Percentiles rank a stretch among this genome's conserved stretches.
phyloP scores from a whole-genome alignment of 2,329 filamentous ascomycete genomes.

The Colletotrichum abscissum region DNA sequence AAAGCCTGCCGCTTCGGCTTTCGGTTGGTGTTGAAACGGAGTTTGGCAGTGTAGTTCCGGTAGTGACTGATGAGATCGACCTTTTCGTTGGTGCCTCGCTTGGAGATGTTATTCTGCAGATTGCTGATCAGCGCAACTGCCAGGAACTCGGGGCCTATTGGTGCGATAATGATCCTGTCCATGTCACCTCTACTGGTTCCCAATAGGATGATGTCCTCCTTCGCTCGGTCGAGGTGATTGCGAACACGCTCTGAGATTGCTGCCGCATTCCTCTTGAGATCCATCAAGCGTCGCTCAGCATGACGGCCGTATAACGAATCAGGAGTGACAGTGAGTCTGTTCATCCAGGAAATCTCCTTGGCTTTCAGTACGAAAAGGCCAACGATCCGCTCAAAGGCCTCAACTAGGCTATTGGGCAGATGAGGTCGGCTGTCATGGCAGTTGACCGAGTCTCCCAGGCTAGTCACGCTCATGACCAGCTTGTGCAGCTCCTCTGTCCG shows the following conservation, averaged over 20 bases:
- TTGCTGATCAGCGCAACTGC: conserved; percentile 4
- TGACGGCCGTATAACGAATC: background rate
- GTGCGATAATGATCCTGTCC: conserved; percentile 12
- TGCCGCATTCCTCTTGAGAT: background rate
- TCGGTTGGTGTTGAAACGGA: conserved; percentile 29
- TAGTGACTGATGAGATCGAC: conserved; percentile 31
- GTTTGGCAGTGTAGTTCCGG: background rate
- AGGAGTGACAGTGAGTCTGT: background rate
- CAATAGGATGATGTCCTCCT: conserved; percentile 37
- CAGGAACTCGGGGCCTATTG: conserved; percentile 33
- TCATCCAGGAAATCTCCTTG: conserved; percentile 28
- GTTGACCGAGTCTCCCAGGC: background rate
- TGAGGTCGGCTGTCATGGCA: conserved; percentile 9
- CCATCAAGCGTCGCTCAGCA: conserved; percentile 11
- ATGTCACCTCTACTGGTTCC: conserved; percentile 26
- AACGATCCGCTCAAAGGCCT: conserved; percentile 36
- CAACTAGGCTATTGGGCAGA: conserved; percentile 35
- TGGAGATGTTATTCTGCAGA: conserved; percentile 18
- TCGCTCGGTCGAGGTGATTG: conserved; percentile 30
- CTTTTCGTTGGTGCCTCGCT: background rate
- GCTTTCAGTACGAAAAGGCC: conserved; percentile 26
- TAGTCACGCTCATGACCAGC: conserved; percentile 16
- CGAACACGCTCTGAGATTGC: background rate
- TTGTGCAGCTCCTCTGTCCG: conserved; percentile 23
- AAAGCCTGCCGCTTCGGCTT: conserved; percentile 36